A percentile compares a stretch with the other conserved stretches of the same genome.
phyloP scores from a whole-genome alignment of 2,329 filamentous ascomycete species.

The Metarhizium sp. region DNA sequence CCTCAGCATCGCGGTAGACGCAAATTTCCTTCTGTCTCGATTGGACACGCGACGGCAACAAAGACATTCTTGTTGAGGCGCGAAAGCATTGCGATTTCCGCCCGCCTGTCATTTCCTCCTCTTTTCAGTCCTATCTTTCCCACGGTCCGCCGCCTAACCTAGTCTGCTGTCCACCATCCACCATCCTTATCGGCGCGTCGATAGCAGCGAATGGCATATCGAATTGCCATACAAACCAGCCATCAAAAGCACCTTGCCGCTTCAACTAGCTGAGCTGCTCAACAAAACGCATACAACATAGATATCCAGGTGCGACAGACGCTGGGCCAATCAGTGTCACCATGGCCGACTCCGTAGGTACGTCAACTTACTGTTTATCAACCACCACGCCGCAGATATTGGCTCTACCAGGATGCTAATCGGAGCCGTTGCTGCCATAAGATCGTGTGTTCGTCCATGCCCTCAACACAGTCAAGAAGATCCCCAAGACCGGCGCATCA shows the following conservation, averaged over 20 bases:
- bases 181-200: not conserved
- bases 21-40: not conserved
- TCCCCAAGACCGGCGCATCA: constrained; percentile 83
- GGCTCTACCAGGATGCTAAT: not conserved
- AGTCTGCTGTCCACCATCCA: too few relatives aligned
- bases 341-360: constrained; percentile 31
- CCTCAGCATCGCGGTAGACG: not conserved
- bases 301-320: not conserved
- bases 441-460: constrained; percentile 98
- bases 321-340: not conserved
- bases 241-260: not conserved
- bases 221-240: not conserved
- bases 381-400: not conserved
- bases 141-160: not conserved
- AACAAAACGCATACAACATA: not conserved
- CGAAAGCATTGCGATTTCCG: not conserved
- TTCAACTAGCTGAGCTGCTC: not conserved
- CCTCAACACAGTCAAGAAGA: constrained; percentile 96
- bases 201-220: constrained; percentile 1
- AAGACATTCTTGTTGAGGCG: not conserved
- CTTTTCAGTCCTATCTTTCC: not conserved
- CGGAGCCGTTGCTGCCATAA: constrained; percentile 25
- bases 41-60: not conserved
- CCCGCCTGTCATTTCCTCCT: not conserved
- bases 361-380: constrained; percentile 8